Conservation (phyloP, 768 basidiomycete genomes). For the Mycena alexandri region DNA sequence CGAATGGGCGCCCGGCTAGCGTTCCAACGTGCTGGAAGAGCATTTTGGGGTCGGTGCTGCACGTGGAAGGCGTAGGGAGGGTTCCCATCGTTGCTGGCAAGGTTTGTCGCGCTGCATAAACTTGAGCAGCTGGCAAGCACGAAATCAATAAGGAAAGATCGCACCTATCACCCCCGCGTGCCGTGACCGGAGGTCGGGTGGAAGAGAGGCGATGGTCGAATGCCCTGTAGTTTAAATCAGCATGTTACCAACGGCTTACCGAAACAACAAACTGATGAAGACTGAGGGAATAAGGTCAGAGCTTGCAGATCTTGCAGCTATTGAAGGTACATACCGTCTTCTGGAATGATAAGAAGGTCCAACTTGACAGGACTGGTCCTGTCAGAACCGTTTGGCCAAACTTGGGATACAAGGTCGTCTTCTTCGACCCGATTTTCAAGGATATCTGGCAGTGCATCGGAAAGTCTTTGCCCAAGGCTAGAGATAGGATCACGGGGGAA, state of each 20-base stretch:
- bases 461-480: slow-evolving; percentile 10
- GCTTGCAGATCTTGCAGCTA: slow-evolving; percentile 12
- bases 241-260: slow-evolving; percentile 16
- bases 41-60: not conserved
- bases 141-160: slow-evolving; percentile 18
- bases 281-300: slow-evolving; percentile 18
- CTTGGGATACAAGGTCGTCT: not conserved
- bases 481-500: slow-evolving; percentile 8
- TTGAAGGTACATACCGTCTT: slow-evolving; percentile 16
- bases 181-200: not conserved
- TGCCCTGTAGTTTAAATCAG: slow-evolving; percentile 17
- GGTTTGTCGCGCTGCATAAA: slow-evolving; percentile 16
- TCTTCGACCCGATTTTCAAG: not conserved
- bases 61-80: slow-evolving; percentile 13
- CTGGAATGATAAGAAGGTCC: not conserved
- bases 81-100: not conserved
- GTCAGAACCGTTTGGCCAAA: slow-evolving; percentile 18
- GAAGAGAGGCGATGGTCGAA: slow-evolving; percentile 18
- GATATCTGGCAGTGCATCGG: not conserved
- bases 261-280: slow-evolving; percentile 14
- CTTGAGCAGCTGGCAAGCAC: slow-evolving; percentile 25
- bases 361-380: not conserved
- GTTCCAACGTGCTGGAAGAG: slow-evolving; percentile 17
- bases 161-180: slow-evolving; percentile 10
- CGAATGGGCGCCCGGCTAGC: slow-evolving; percentile 23